These are phyloP conservation scores for Penicillium sp. DNA, from an alignment of 2,329 filamentous ascomycete species.

Conservation along the genomic window DNA sequence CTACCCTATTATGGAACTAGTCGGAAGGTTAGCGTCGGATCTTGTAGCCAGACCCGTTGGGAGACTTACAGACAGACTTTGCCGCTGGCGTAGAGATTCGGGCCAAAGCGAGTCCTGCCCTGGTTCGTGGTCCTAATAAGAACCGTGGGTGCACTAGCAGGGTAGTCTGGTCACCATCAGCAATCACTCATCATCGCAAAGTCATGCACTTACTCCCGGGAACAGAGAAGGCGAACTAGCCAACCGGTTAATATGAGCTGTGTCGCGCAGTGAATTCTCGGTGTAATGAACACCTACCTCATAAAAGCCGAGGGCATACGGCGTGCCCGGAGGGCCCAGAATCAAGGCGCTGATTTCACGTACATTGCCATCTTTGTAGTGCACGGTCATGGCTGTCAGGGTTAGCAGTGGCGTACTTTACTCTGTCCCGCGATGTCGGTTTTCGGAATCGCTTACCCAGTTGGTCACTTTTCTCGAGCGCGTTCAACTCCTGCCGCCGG, in stretches of 20 bases:
- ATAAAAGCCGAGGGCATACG: conserved; percentile 97
- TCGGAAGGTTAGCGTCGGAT: conserved; percentile 15
- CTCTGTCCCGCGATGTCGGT: conserved; percentile 3
- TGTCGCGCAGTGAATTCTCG: not conserved
- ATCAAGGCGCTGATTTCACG: conserved; percentile 84
- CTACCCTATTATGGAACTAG: conserved; percentile 81
- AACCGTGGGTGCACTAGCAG: conserved; percentile 60
- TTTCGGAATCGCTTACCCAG: not conserved
- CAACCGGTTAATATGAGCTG: not conserved
- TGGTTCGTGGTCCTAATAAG: conserved; percentile 79
- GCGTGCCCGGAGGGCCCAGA: conserved; percentile 87
- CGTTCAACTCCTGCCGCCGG: conserved; percentile 12
- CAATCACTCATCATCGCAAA: not conserved
- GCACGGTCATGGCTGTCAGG: conserved; percentile 72
- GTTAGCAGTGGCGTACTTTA: not conserved
- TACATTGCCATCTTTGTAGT: conserved; percentile 83
- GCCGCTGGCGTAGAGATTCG: conserved; percentile 88
- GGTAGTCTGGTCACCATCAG: conserved; percentile 66
- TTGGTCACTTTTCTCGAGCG: conserved; percentile 10
- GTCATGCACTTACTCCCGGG: conserved; percentile 59
- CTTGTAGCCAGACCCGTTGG: not conserved
- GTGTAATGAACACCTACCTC: conserved; percentile 59
- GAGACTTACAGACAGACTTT: conserved; percentile 81
- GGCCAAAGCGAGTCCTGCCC: conserved; percentile 89
- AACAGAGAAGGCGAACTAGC: conserved; percentile 73